Base-by-base conservation (phyloP, 495 filamentous ascomycete species). In the Cercophora scortea region DNA sequence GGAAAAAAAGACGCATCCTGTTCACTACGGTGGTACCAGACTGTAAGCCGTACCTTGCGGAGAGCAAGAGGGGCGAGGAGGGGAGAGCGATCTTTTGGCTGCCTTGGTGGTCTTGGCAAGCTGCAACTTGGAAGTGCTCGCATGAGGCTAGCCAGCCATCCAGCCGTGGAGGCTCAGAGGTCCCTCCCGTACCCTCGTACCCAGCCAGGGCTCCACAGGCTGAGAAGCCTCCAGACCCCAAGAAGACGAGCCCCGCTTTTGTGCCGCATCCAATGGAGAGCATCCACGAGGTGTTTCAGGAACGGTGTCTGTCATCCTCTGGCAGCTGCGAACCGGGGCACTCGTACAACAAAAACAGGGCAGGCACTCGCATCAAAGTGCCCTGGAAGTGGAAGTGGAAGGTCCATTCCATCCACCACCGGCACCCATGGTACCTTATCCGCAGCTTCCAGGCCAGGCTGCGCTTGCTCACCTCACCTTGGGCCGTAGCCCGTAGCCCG, bases 211-310 rank as follows among this genome's bases (percentile, higher is more conserved):
- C 25, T 25, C 25, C 25, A 25, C 25, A 25, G 25, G 25, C 25
- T 25, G 25, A 25, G 25, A 25, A 5, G 25, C 25, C n/a, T 25
- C 25, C 25, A 25, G 25, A 25, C 38, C 11, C 38, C 6, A 41
- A 41, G 15, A 4, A n/a, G 12, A 43, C 43, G 9, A 6, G 3
- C 17, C 43, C 43, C 17, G n/a, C 43, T 45, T 15, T 45, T 45
- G 8, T 45, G 8, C 25, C 17, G 13, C 41, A 6, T 35, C 53
- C 53, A 55, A 55, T 55, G 47, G 47, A 32, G 40, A 38, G 16
- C 47, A 43, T 34, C 47, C 53, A 55, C 53, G 53, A 55, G 33
- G 40, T 48, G 53, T 55, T 55, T 55, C 53, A 55, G 43, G 53
- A 50, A 55, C 34, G 42, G 47, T 42, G 19, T 25, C 36, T 55